Base-by-base conservation (phyloP, 2,329 filamentous ascomycete genomes). In the Cryphonectria carpinicola region DNA sequence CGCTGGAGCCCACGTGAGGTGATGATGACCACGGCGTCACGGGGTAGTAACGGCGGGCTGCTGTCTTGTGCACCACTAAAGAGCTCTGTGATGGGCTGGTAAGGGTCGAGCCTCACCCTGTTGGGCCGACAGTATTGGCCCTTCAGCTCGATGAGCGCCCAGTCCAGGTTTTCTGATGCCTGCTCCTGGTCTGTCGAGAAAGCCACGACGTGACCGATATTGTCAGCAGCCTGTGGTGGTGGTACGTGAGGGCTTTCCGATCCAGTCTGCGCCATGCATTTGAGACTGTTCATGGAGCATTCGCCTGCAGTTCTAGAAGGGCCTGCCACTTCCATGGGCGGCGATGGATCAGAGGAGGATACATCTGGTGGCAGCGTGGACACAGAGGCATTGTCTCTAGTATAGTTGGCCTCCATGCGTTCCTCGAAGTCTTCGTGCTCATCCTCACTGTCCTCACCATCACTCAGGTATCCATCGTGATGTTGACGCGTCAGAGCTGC, bases 91-190 rank as follows among this genome's bases (percentile, higher is more conserved):
- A 7, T 19, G 25, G 32, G 49, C 10, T 54, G 25, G 32, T 60
- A 28, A 19, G 14, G 25, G 3, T 60, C 25, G 11, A 60, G 56
- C 13, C 32, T 35, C 37, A 14, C 22, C 43, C 2, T 35, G 10
- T 39, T 66, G 13, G 28, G 43, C n/a, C 14, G 46, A 14, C 6
- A 22, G 28, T 56, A 25, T 5, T 13, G 8, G 32, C 14, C 19
- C 43, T 54, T 54, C 32, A 66, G 17, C n/a, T 56, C 43, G 64
- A 66, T 25, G 35, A 66, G 64, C 6, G 49, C 49, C 64, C 64
- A 66, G 37, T 66, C 64, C 0, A 35, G 19, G 14, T 25, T 39
- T 2, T 35, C 28, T 22, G 32, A 14, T 19, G 5, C 17, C 10
- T 28, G 64, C 13, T 8, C 22, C 10, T 54, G 19, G 3, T 54